Evolutionary conservation across 176 grass and related monocot genomes (phyloP).

Genomic region (Chloris gayana): DNA sequence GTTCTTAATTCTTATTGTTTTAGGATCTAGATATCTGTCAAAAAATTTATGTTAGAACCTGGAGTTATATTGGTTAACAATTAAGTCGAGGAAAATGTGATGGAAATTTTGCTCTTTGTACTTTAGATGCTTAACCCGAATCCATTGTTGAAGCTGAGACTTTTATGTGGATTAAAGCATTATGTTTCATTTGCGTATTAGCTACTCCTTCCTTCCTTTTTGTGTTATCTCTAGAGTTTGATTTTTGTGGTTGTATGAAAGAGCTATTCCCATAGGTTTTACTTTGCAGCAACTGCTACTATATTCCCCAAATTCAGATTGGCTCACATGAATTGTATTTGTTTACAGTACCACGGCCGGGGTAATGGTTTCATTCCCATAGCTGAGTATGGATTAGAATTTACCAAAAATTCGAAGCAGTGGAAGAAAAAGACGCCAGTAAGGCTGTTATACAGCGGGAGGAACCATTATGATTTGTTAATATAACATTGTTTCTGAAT

Average conservation of each 20-base stretch:
- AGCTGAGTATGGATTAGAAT: slow-evolving; percentile 88
- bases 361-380: slow-evolving; percentile 92
- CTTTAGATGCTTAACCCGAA: background rate
- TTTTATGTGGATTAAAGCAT: no score
- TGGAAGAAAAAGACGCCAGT: slow-evolving; percentile 69
- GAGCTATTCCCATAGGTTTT: background rate
- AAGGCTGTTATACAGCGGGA: slow-evolving; percentile 80
- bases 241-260: background rate
- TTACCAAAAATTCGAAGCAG: slow-evolving; percentile 59
- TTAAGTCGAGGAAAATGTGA: background rate
- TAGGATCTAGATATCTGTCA: slow-evolving; percentile 23
- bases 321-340: slow-evolving; percentile 3
- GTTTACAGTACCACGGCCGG: slow-evolving; percentile 58
- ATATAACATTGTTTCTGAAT: slow-evolving; percentile 44
- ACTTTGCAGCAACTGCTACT: background rate
- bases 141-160: no score
- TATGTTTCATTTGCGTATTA: no score
- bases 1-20: background rate
- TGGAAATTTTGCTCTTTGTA: background rate
- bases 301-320: slow-evolving; percentile 16
- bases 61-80: background rate
- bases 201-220: no score
- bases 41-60: background rate
- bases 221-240: no score
- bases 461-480: slow-evolving; percentile 88